Evolutionary conservation across 352 stramenopile species (phyloP).

Genomic region (Pythium dissimile): DNA sequence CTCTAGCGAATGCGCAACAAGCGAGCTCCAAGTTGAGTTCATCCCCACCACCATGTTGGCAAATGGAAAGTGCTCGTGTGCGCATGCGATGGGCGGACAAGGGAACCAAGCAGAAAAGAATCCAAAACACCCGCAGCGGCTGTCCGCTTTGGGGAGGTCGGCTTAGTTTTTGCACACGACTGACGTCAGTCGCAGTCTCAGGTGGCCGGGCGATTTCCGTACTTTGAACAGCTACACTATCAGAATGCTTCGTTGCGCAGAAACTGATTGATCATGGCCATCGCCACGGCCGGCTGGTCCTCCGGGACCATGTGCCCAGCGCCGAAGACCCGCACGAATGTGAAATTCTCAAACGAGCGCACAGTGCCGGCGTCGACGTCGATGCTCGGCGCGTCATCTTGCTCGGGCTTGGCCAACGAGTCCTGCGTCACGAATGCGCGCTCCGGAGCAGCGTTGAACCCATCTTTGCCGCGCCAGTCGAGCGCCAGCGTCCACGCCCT

Average conservation of each 20-base stretch:
- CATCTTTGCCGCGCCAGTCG: constrained; percentile 75
- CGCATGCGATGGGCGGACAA: neutral
- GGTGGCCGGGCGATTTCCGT: neutral
- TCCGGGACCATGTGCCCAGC: constrained; percentile 52
- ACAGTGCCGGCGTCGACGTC: constrained; percentile 22
- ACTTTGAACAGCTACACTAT: too few relatives aligned
- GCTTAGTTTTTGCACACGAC: too few relatives aligned
- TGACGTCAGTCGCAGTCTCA: constrained; percentile 6
- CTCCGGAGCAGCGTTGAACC: constrained; percentile 51
- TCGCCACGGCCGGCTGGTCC: constrained; percentile 41
- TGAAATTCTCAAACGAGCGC: constrained; percentile 28
- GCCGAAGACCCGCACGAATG: constrained; percentile 45
- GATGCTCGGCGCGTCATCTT: neutral
- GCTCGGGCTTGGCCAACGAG: neutral
- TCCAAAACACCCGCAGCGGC: too few relatives aligned
- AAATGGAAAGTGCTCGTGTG: neutral
- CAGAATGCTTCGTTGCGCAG: constrained; percentile 31
- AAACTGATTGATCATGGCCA: constrained; percentile 61
- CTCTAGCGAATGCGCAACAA: constrained; percentile 1
- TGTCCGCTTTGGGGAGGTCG: too few relatives aligned
- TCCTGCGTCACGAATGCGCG: constrained; percentile 11
- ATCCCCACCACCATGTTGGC: too few relatives aligned
- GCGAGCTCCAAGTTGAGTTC: too few relatives aligned
- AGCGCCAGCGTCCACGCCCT: constrained; percentile 85
- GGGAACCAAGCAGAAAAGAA: constrained; percentile 8